A percentile compares a stretch with the other conserved stretches of the same genome.
These are phyloP conservation scores for Yamadazyma takamatsuzukensis DNA, from an alignment of 805 yeast species.

Conservation along the genomic window DNA sequence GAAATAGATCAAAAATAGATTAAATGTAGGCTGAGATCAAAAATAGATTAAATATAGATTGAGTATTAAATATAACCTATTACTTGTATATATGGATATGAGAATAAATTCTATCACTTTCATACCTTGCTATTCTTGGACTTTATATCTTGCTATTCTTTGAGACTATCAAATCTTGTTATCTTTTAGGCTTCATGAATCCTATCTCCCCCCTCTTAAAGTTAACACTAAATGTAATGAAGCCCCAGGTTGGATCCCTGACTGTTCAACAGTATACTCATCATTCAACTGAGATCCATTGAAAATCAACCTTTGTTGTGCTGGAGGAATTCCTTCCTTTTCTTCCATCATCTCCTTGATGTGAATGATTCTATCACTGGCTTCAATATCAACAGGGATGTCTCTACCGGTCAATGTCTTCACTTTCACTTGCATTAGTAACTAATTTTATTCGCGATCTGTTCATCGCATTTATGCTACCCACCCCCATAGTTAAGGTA, in stretches of 20 bases:
- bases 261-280: constrained; percentile 64
- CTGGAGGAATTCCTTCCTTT: constrained; percentile 95
- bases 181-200: no score
- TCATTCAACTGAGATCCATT: constrained; percentile 93
- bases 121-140: no score
- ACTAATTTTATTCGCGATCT: not conserved
- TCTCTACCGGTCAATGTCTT: constrained; percentile 82
- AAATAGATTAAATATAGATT: no score
- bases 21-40: no score
- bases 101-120: no score
- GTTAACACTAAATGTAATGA: constrained; percentile 89
- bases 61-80: no score
- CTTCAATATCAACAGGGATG: constrained; percentile 73
- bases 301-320: constrained; percentile 87
- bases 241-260: constrained; percentile 81
- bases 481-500: constrained; percentile 64
- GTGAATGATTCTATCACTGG: constrained; percentile 61
- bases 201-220: constrained; percentile 71
- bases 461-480: constrained; percentile 49
- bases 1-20: no score
- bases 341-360: constrained; percentile 93
- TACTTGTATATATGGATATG: no score
- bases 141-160: no score
- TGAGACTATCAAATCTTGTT: no score
- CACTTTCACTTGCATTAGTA: constrained; percentile 60